Percentiles rank a stretch among this genome's conserved stretches.
These are phyloP conservation scores for Penicillium frequentans DNA, from an alignment of 2,329 filamentous ascomycete genomes.

Conservation along the genomic window DNA sequence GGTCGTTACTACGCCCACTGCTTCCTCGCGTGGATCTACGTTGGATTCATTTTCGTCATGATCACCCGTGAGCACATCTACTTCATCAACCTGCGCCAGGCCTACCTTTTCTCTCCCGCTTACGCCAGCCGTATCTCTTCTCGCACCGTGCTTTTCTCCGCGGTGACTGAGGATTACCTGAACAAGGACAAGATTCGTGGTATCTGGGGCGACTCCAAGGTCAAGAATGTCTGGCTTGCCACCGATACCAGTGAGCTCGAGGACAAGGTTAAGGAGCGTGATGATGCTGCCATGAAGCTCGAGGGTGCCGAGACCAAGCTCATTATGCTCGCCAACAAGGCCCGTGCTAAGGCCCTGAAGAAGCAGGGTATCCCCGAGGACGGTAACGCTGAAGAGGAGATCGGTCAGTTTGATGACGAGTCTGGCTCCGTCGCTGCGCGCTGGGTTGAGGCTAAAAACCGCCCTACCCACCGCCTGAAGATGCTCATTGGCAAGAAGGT, in stretches of 20 bases:
- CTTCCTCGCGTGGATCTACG: constrained; percentile 79
- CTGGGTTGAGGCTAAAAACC: constrained; percentile 71
- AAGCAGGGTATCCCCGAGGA: constrained; percentile 50
- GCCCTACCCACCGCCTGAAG: constrained; percentile 74
- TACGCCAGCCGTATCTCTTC: constrained; percentile 86
- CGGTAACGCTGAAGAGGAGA: constrained; percentile 39
- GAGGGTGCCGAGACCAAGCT: constrained; percentile 86
- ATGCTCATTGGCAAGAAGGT: constrained; percentile 80
- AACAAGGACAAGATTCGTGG: constrained; percentile 73
- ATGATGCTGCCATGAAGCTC: constrained; percentile 75
- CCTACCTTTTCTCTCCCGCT: constrained; percentile 80
- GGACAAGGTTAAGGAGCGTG: constrained; percentile 76
- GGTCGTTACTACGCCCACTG: constrained; percentile 78
- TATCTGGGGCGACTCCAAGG: constrained; percentile 75
- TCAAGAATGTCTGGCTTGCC: constrained; percentile 81
- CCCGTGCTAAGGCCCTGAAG: constrained; percentile 67
- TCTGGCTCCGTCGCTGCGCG: constrained; percentile 70
- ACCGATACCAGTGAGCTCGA: constrained; percentile 75
- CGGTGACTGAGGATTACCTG: constrained; percentile 76
- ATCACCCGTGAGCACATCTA: constrained; percentile 86
- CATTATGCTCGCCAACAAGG: constrained; percentile 74
- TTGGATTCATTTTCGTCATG: constrained; percentile 83
- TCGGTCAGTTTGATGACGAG: constrained; percentile 61
- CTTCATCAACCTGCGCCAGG: constrained; percentile 90
- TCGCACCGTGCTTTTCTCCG: constrained; percentile 84